A percentile compares a stretch with the other conserved stretches of the same genome.
Conservation (phyloP, 345 rosid species). For the Salix arbutifolia region DNA sequence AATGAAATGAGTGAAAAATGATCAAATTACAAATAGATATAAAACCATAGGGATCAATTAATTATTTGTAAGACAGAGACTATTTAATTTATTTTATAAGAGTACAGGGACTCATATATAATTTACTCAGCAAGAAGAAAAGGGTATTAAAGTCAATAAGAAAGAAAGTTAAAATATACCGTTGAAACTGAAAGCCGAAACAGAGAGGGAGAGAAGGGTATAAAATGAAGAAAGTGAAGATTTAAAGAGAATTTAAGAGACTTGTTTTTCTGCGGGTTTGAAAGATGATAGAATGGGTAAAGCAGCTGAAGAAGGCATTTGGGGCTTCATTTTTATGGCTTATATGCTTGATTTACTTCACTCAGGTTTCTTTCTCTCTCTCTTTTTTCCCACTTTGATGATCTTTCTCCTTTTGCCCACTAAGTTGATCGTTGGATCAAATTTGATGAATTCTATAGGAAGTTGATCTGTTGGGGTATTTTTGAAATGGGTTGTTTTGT, state of each 20-base stretch:
- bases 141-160: background rate
- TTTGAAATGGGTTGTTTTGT: background rate
- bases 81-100: no score
- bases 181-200: constrained; percentile 2
- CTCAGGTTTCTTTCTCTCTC: constrained; percentile 46
- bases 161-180: background rate
- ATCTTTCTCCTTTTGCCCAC: no score
- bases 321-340: constrained; percentile 89
- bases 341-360: constrained; percentile 83
- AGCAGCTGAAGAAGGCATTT: constrained; percentile 57
- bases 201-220: background rate
- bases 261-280: background rate
- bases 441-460: background rate
- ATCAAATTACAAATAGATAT: no score
- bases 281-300: constrained; percentile 60
- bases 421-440: background rate
- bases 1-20: no score
- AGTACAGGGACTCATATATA: no score
- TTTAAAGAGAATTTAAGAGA: background rate
- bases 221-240: background rate
- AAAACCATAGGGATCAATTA: no score
- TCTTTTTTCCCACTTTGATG: no score
- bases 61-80: no score
- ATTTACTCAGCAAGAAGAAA: background rate
- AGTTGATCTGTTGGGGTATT: background rate